Evolutionary conservation across 2,329 filamentous ascomycete species (phyloP), one percentile per base, ranked within the genome.

Genomic region (Blastomyces parvus): DNA sequence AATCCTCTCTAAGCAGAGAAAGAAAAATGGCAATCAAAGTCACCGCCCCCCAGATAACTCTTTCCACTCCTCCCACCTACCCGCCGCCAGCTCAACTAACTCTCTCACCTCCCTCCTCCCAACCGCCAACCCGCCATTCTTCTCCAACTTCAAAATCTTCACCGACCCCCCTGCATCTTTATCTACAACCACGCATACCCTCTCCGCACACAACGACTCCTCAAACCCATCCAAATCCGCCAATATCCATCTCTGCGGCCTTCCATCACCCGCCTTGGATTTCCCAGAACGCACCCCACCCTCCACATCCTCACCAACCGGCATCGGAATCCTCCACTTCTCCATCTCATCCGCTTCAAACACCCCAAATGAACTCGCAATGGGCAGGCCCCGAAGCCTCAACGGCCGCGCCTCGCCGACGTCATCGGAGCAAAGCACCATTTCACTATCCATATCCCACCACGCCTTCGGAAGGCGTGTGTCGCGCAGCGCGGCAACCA

Each of bases 171-270:
- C 82, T n/a, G 65, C 72, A 70, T 67, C 67, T 62, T 70, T 72
- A 72, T 93, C 88, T n/a, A 96, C 84, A 59, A 94, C 86, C 42
- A 96, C 79, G 2, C 87, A 92, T n/a, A 94, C 80, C n/a, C 77
- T 83, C 80, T 99, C 94, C 65, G 86, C 82, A 72, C 91, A 96
- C 53, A 96, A 77, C 9, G 83, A 84, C 78, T 97, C 94, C 78
- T 99, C 94, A 69, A 96, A 88, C 27, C 86, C 84, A 77, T 99
- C 94, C 2, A 91, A 91, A 77, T 99, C 94, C 7, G 89, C 85
- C 63, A 99, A 77, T 2, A 97, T 79, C 90, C 91, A 96, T 65
- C 72, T 69, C 68, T 70, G 71, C 80, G 77, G 33, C 80, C 79
- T 69, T 84, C 82, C 73, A 81, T 57, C 82, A 42, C 60, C 62